Evolutionary conservation across 768 basidiomycete genomes (phyloP).

Genomic region (Suillus luteus): DNA sequence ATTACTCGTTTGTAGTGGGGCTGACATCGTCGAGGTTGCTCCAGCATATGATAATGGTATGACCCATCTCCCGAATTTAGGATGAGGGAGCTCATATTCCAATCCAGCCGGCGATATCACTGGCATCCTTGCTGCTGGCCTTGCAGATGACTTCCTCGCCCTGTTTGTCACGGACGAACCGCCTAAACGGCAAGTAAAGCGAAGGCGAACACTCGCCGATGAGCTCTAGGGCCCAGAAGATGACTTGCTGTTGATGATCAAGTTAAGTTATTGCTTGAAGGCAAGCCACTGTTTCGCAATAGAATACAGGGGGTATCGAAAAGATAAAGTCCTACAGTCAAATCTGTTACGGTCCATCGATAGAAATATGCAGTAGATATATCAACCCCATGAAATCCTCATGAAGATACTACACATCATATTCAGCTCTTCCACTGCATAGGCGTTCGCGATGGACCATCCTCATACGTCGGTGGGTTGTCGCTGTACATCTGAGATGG

Average conservation of each 20-base stretch:
- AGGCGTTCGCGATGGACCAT: constrained; percentile 45
- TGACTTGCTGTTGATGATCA: background rate
- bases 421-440: constrained; percentile 50
- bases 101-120: constrained; percentile 59
- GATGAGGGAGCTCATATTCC: constrained; percentile 8
- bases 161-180: constrained; percentile 53
- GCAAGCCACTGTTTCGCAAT: constrained; percentile 10
- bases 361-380: constrained; percentile 2
- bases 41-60: constrained; percentile 72
- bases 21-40: constrained; percentile 75
- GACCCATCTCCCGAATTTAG: constrained; percentile 17
- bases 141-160: constrained; percentile 69
- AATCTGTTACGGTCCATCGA: constrained; percentile 23
- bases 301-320: constrained; percentile 29
- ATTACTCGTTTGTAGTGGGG: constrained; percentile 45
- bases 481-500: constrained; percentile 43
- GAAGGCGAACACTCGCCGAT: constrained; percentile 23
- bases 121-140: constrained; percentile 65
- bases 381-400: background rate
- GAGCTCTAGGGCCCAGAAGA: constrained; percentile 27
- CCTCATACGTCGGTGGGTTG: constrained; percentile 68
- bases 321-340: constrained; percentile 15
- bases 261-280: background rate
- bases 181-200: constrained; percentile 26
- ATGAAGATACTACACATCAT: background rate